Evolutionary conservation across 176 grass and related monocot genomes (phyloP), one percentile per base, ranked within the genome.

Genomic region (Phoenix roebelenii): DNA sequence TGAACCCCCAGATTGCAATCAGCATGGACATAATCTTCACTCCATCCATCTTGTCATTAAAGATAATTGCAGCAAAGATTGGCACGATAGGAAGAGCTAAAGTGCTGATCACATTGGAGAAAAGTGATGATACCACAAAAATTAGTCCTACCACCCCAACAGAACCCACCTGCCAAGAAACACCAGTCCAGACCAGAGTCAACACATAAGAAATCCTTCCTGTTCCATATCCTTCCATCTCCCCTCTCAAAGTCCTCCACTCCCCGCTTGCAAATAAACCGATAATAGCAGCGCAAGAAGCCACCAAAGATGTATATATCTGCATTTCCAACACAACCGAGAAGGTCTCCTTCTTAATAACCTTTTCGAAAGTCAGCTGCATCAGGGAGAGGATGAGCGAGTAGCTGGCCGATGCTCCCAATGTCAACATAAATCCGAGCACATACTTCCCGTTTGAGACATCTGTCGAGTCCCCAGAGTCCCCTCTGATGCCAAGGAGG

Each of bases 21-120:
- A 97, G 68, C 76, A 92, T 77, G 1, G 93, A 66, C 0, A 92
- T 15, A 4, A 88, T 50, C 66, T 85, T 97, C 20, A 85, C 64
- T 17, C 87, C 81, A 58, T 88, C 67, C 79, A 92, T 82, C 30
- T 62, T 54, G 64, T 97, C 87, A 24, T 73, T 57, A 25, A 97
- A 83, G 78, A 97, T 79, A 50, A 97, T 75, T 3, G 85, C 84
- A 2, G 87, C 84, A 20, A 97, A 60, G 23, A 92, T 26, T 0
- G 93, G 87, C 30, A 73, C 50, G 7, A 97, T 50, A 22, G 84
- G 84, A 69, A 77, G 67, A 17, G 44, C 84, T 12, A 88, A 25
- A 0, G 81, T 85, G 73, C 81, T 73, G 71, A 97, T 87, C 29
- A 88, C 81, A 77, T 97, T 97, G 57, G 87, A 81, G 74, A 97